Evolutionary conservation across 192 early-diverging fungal species (phyloP).

Genomic region (Podila clonocystis): DNA sequence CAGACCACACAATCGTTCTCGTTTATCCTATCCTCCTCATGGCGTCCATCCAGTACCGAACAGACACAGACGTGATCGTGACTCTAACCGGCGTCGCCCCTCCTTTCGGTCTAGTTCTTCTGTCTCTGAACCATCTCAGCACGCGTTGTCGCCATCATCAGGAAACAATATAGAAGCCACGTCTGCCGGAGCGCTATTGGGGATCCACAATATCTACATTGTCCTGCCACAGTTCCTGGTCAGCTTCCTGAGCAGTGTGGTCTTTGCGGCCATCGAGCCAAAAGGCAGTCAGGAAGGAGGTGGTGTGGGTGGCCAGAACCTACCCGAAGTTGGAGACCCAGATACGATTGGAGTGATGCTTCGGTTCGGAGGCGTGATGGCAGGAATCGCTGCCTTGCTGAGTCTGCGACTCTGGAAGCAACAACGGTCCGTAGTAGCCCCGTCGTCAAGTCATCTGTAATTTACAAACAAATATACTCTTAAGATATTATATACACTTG

Average conservation of each 20-base stretch:
- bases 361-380: conserved; percentile 65
- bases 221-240: conserved; percentile 93
- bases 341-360: conserved; percentile 67
- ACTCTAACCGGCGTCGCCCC: conserved; percentile 3
- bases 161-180: conserved; percentile 11
- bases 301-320: background rate
- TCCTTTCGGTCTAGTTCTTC: conserved; percentile 6
- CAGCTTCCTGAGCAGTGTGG: conserved; percentile 81
- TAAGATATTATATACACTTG: too few species aligned
- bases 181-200: conserved; percentile 82
- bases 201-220: conserved; percentile 96
- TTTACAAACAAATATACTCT: too few species aligned
- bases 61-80: conserved; percentile 1
- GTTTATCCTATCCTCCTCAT: background rate
- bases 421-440: background rate
- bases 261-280: conserved; percentile 82
- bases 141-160: background rate
- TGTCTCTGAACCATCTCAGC: background rate
- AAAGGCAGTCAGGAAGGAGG: background rate
- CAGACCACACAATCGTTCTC: conserved; percentile 6
- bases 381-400: conserved; percentile 57
- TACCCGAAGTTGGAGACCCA: background rate
- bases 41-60: background rate
- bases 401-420: conserved; percentile 50
- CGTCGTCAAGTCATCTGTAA: too few species aligned